phyloP scores from a whole-genome alignment of 805 yeast genomes.

The Kuraishia borneana region DNA sequence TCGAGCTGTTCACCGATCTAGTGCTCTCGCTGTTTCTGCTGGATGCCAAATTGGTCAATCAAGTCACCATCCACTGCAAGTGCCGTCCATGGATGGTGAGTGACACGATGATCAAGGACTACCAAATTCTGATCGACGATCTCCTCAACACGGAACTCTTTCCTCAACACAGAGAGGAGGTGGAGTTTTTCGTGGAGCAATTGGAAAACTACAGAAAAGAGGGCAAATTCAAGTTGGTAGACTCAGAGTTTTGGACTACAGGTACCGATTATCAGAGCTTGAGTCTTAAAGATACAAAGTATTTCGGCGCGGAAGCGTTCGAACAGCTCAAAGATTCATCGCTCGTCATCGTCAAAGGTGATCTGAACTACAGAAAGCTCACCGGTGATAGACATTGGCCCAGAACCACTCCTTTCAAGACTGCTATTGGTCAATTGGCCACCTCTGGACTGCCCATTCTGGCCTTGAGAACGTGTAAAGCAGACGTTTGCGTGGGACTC shows the following conservation, averaged over 20 bases:
- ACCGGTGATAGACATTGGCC: conserved; percentile 90
- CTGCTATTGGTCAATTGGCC: conserved; percentile 63
- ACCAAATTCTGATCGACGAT: conserved; percentile 44
- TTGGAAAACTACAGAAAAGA: conserved; percentile 28
- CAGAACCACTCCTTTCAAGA: conserved; percentile 59
- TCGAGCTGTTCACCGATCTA: conserved; percentile 86
- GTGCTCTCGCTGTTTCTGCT: conserved; percentile 53
- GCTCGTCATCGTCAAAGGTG: conserved; percentile 85
- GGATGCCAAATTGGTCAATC: conserved; percentile 53
- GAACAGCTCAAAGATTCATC: conserved; percentile 50
- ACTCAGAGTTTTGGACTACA: conserved; percentile 81
- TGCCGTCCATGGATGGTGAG: conserved; percentile 96
- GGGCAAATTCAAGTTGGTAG: conserved; percentile 40
- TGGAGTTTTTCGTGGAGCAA: conserved; percentile 35
- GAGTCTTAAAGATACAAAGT: conserved; percentile 33
- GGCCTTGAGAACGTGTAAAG: conserved; percentile 87
- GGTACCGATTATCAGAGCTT: conserved; percentile 68
- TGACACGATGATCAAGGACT: conserved; percentile 84
- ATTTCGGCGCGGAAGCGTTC: conserved; percentile 53
- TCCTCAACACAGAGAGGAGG: conserved; percentile 32
- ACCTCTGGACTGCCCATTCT: conserved; percentile 50
- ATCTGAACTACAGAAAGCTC: conserved; percentile 87
- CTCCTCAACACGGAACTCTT: conserved; percentile 42
- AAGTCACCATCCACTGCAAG: conserved; percentile 77
- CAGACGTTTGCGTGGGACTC: conserved; percentile 89